Evolutionary conservation across 257 asterid genomes (phyloP), one percentile per base, ranked within the genome.

Genomic region (Nicotiana otophora): DNA sequence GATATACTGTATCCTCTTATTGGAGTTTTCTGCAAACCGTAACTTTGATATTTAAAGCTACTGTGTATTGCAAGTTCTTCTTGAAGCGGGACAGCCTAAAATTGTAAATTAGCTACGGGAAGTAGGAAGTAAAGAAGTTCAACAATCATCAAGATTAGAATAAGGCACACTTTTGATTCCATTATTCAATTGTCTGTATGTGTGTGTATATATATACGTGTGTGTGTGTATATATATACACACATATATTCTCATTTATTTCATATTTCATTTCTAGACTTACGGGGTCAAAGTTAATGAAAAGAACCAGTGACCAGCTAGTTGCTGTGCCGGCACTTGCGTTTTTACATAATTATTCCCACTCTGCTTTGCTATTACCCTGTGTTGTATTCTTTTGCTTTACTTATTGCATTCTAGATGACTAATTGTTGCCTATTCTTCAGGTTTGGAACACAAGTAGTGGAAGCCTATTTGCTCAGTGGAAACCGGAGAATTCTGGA

Each of bases 391-490:
- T 81, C 55, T 33, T 68, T 28, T 33, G 19, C 6, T 67, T 33
- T 69, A 42, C 68, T 31, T 81, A 26, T 69, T 28, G 39, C 66
- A 14, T 26, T 17, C 46, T 48, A 15, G 15, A 20, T 34, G 51
- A 68, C 23, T 20, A 68, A 81, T 9, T 28, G 11, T 34, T 36
- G 82, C 70, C n/a, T 68, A 4, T 62, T 58, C 48, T 70, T 81
- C 83, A 87, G 89, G 86, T 80, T 14, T 87, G 89, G 89, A 82
- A 60, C 86, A 87, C 88, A 23, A 48, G 63, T 80, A 42, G 66
- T 53, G 88, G 89, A 55, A 84, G 61, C 42, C 84, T 78, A 78
- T 75, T 87, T 28, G 84, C 80, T 8, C 86, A 84, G 31, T 87
- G 88, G 88, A 84, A 28, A 62, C 83, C 26, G 20, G 85, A 83